These are phyloP conservation scores for Pseudogymnoascus sp. DNA, from an alignment of 2,329 filamentous ascomycete species.

Conservation along the genomic window DNA sequence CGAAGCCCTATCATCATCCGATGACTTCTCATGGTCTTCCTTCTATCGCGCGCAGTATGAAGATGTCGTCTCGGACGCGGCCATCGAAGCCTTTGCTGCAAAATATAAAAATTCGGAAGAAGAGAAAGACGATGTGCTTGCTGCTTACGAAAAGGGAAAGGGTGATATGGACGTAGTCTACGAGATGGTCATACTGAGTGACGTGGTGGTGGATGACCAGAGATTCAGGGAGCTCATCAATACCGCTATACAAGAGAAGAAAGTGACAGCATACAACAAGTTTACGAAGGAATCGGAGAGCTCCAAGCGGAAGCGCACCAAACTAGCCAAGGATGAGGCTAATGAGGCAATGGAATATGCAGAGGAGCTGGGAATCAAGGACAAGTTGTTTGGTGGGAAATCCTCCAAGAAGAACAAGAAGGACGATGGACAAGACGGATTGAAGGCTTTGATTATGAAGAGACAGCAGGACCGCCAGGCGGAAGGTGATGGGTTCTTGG, in stretches of 20 bases:
- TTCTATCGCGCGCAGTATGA: slow-evolving; percentile 83
- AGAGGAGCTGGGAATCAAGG: slow-evolving; percentile 66
- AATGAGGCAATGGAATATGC: slow-evolving; percentile 68
- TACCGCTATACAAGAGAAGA: slow-evolving; percentile 63
- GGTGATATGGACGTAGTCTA: slow-evolving; percentile 75
- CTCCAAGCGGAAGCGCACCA: slow-evolving; percentile 51
- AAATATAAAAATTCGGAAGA: slow-evolving; percentile 83
- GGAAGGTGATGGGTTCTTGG: slow-evolving; percentile 53
- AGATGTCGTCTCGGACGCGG: slow-evolving; percentile 65
- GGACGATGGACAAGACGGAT: slow-evolving; percentile 40
- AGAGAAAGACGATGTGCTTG: slow-evolving; percentile 70
- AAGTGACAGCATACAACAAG: slow-evolving; percentile 57
- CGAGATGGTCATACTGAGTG: slow-evolving; percentile 77
- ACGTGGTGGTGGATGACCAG: slow-evolving; percentile 76
- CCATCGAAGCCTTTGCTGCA: slow-evolving; percentile 67
- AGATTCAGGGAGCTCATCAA: slow-evolving; percentile 77
- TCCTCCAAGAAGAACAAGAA: slow-evolving; percentile 35
- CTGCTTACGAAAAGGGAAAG: slow-evolving; percentile 63
- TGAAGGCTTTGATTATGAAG: slow-evolving; percentile 69
- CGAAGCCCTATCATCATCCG: slow-evolving; percentile 64
- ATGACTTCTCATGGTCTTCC: slow-evolving; percentile 77
- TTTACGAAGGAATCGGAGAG: slow-evolving; percentile 70
- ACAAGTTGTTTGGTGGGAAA: slow-evolving; percentile 54
- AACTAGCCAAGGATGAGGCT: slow-evolving; percentile 58
- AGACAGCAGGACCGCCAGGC: slow-evolving; percentile 54